These are phyloP conservation scores for Mycena galericulata DNA, from an alignment of 768 basidiomycete genomes.

Conservation along the genomic window DNA sequence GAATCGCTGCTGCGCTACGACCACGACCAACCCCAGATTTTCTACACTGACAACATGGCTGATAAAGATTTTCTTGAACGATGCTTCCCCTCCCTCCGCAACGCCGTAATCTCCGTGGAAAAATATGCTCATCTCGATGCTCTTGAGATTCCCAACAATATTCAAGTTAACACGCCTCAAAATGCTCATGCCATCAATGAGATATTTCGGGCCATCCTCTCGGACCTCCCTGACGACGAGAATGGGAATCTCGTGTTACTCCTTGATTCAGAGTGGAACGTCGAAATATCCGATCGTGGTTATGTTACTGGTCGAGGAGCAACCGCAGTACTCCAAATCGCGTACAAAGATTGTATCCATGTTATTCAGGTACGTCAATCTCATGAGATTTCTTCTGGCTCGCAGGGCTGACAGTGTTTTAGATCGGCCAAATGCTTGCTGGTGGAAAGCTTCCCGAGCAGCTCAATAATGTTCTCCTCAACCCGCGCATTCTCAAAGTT, in stretches of 20 bases:
- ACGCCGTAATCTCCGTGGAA: conserved; percentile 38
- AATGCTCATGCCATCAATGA: not conserved
- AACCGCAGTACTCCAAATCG: not conserved
- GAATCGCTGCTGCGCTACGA: conserved; percentile 38
- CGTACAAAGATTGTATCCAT: not conserved
- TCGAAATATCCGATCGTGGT: not conserved
- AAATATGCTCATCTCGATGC: conserved; percentile 37
- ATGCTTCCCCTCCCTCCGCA: conserved; percentile 39
- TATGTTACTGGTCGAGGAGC: conserved; percentile 3
- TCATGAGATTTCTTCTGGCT: not conserved
- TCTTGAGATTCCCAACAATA: not conserved
- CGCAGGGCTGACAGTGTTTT: not conserved
- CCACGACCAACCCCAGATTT: conserved; percentile 4
- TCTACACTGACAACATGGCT: conserved; percentile 33
- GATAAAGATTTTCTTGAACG: conserved; percentile 37
- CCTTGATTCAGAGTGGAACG: conserved; percentile 5
- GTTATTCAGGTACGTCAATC: not conserved
- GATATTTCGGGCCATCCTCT: not conserved
- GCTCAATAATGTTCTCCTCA: not conserved
- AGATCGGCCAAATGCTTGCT: conserved; percentile 6
- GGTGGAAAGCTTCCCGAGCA: not conserved
- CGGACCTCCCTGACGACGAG: not conserved
- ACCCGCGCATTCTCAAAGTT: not conserved
- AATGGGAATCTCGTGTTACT: not conserved
- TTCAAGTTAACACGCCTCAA: not conserved